phyloP scores from a whole-genome alignment of 2,329 filamentous ascomycete species.

The Cercospora sp. region DNA sequence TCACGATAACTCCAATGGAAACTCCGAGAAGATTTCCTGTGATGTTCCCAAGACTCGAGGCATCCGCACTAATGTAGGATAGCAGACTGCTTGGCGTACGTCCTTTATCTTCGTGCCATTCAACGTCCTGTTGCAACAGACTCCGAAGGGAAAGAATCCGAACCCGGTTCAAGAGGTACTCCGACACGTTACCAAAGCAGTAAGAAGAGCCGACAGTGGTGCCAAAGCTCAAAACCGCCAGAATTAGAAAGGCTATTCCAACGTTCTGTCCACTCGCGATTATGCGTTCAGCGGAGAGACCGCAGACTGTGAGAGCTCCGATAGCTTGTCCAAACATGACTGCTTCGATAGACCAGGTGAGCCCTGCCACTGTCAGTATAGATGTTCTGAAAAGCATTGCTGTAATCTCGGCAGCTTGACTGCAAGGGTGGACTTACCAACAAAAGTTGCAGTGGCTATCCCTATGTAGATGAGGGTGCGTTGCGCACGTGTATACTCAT shows the following conservation, averaged over 20 bases:
- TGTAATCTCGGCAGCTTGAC: background rate
- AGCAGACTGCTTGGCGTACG: conserved; percentile 63
- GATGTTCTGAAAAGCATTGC: background rate
- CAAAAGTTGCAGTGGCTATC: conserved; percentile 3
- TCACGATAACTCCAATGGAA: conserved; percentile 65
- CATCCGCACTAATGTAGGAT: conserved; percentile 68
- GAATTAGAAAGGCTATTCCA: conserved; percentile 59
- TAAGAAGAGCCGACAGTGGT: conserved; percentile 62
- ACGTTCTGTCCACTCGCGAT: conserved; percentile 58
- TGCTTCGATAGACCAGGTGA: conserved; percentile 43
- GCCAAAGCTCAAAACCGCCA: conserved; percentile 59
- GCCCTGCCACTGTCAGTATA: background rate
- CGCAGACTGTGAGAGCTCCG: conserved; percentile 56
- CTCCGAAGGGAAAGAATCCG: conserved; percentile 64
- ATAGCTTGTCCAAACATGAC: conserved; percentile 62
- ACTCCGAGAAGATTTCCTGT: conserved; percentile 70
- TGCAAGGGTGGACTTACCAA: background rate
- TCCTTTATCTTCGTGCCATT: conserved; percentile 68
- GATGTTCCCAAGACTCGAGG: conserved; percentile 64
- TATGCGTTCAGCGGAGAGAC: conserved; percentile 48
- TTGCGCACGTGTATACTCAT: background rate
- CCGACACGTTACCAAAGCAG: conserved; percentile 59
- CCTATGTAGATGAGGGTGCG: background rate
- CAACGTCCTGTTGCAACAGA: conserved; percentile 64
- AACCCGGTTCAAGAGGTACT: conserved; percentile 64